Base-by-base conservation (phyloP, 192 early-diverging fungal genomes). In the Thoreauomyces humboldtii region DNA sequence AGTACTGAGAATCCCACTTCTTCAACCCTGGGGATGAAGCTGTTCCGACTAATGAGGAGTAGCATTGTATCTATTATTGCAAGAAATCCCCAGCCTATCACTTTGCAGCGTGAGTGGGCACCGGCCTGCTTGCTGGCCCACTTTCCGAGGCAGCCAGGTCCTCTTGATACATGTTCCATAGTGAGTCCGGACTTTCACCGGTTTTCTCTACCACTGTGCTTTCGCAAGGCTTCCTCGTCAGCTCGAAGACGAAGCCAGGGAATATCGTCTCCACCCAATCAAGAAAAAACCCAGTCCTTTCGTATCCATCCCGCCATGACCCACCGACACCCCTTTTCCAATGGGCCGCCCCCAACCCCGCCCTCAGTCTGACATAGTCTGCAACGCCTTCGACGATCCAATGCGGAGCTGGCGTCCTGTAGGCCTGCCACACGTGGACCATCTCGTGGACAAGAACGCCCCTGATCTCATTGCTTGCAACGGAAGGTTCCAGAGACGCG, bases 361-460 rank as follows among this genome's bases (percentile, higher is more conserved):
- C 51, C 12, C 53, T 34, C 25, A 81, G 43, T 2, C 79, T 60
- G 24, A 78, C 65, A 32, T 53, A 78, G 55, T 81, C 79, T 14
- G 78, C 78, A 44, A 81, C 53, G 7, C 79, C 79, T 53, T 81
- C 79, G 9, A 73, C 45, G 28, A 81, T 46, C 44, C 77, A 72
- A 32, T 57, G 52, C 22, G 73, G 68, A 0, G 35, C 34, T 9
- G 57, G 53, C 3, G 59, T 38, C 24, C 19, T 33, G 32, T 70
- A 67, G 46, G n/a, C 25, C 44, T 77, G 75, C 56, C 51, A 53
- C 4, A 43, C 60, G 50, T 77, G 76, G 17, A 62, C 51, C 50
- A 64, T 35, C 48, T 74, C 70, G 46, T 74, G 75, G 19, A 58
- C 29, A 2, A 77, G 4, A 7, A 70, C 70, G 33, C 73, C 73